Evolutionary conservation across 2,329 filamentous ascomycete species (phyloP), one percentile per base, ranked within the genome.

Genomic region (Zasmidium cellare): DNA sequence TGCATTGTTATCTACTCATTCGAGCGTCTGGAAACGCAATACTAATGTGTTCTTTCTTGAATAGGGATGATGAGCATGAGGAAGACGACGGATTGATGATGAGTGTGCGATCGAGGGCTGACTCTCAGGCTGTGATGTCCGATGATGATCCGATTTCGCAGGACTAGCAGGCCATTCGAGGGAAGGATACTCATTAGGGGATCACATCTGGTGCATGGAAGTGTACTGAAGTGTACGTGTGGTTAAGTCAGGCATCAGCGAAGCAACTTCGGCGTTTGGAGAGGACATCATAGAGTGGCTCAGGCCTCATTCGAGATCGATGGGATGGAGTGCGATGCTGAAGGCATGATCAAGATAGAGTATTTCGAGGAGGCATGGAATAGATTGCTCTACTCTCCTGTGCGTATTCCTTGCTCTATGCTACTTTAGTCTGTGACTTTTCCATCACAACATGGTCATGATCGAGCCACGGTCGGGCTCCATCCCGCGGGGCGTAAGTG

Each of bases 41-140:
- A 63, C 63, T 65, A 58, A 65, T 58, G 53, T 62, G 52, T 35
- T 18, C 25, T 49, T 45, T 59, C 51, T 56, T 59, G 46, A 56
- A 56, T 57, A 58, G 54, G 44, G 59, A 64, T 51, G 60, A 65
- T 53, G 63, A 64, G 38, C 58, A 65, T 53, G 63, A 64, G 38
- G 63, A 65, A 23, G 63, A 65, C 22, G 63, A 63, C 2, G 63
- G 61, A 16, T 45, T 65, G 20, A 59, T 64, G 47, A 20, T 65
- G 55, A 54, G 46, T 24, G 57, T 62, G 46, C 52, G 57, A 18
- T 55, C 57, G n/a, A 59, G 58, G 41, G 58, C 51, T 24, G 56
- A 62, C 24, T 59, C 59, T 41, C 35, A 41, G 35, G 7, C 35
- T 9, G 35, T 18, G 7, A 18, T 18, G n/a, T 41, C 35, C 6